Evolutionary conservation across 805 yeast genomes (phyloP).

Genomic region (Starmerella floris): DNA sequence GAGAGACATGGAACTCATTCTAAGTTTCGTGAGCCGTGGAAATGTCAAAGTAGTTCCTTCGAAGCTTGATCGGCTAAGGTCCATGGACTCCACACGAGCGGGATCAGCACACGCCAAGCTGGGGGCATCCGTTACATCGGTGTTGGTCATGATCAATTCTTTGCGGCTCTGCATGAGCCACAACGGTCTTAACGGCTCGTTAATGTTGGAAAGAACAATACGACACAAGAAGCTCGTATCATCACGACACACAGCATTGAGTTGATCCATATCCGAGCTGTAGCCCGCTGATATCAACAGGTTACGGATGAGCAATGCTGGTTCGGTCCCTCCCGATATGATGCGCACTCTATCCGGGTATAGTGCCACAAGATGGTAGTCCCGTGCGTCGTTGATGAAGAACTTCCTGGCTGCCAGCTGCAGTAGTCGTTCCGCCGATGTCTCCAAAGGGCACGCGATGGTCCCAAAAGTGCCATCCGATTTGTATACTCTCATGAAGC

Average conservation of each 20-base stretch:
- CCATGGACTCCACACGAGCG: conserved; percentile 4
- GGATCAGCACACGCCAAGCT: conserved; percentile 7
- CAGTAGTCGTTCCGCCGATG: conserved; percentile 62
- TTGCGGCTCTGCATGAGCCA: conserved; percentile 6
- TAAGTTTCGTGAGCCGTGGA: conserved; percentile 6
- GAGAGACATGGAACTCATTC: conserved; percentile 3
- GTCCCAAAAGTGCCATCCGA: conserved; percentile 80
- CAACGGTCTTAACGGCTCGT: conserved; percentile 16
- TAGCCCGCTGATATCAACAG: conserved; percentile 17
- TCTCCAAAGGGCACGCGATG: conserved; percentile 62
- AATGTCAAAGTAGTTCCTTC: conserved; percentile 6
- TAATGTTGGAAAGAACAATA: conserved; percentile 14
- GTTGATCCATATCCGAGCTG: conserved; percentile 7
- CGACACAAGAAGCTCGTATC: conserved; percentile 21
- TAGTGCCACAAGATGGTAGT: conserved; percentile 15
- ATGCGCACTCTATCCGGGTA: conserved; percentile 15
- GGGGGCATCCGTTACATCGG: conserved; percentile 17
- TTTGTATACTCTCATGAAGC: conserved; percentile 54
- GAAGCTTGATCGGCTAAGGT: conserved; percentile 15
- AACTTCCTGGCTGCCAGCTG: conserved; percentile 64
- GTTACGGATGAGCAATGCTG: conserved; percentile 11
- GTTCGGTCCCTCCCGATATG: conserved; percentile 9
- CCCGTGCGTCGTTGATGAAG: conserved; percentile 17
- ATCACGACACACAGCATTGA: conserved; percentile 17
- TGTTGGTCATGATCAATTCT: conserved; percentile 11